Percentiles rank a stretch among this genome's conserved stretches.
phyloP scores from a whole-genome alignment of 202 grass and related monocot species.

The Digitaria exilis region DNA sequence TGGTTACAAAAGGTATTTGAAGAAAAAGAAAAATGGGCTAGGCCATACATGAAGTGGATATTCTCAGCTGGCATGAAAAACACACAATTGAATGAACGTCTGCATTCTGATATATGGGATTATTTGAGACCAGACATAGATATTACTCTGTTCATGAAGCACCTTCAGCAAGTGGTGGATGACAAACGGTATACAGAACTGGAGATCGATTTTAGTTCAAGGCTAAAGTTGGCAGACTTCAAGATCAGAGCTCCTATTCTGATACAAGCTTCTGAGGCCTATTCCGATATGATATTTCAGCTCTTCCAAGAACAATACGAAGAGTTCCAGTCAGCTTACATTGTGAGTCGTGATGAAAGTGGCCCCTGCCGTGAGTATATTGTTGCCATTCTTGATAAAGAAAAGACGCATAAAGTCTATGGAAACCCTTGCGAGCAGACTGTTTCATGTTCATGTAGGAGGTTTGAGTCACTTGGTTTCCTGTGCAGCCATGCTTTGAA shows the following conservation, averaged over 20 bases:
- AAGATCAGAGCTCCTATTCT: slow-evolving; percentile 73
- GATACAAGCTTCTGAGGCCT: slow-evolving; percentile 54
- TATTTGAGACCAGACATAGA: slow-evolving; percentile 52
- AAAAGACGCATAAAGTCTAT: slow-evolving; percentile 54
- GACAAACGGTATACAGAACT: slow-evolving; percentile 55
- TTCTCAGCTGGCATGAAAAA: slow-evolving; percentile 67
- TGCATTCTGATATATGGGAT: slow-evolving; percentile 44
- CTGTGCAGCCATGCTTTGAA: slow-evolving; percentile 67
- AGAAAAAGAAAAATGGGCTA: slow-evolving; percentile 71
- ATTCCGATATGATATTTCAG: slow-evolving; percentile 66
- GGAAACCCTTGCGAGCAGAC: slow-evolving; percentile 57
- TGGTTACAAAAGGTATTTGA: slow-evolving; percentile 68
- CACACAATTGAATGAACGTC: slow-evolving; percentile 52
- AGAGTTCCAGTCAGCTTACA: slow-evolving; percentile 71
- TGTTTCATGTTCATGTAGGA: slow-evolving; percentile 61
- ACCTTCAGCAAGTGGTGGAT: slow-evolving; percentile 49
- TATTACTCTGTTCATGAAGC: slow-evolving; percentile 48
- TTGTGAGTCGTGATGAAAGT: slow-evolving; percentile 55
- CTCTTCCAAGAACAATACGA: slow-evolving; percentile 66
- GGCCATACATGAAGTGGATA: slow-evolving; percentile 55
- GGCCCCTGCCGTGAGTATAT: slow-evolving; percentile 47
- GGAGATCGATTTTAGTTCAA: slow-evolving; percentile 51
- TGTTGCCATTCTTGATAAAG: slow-evolving; percentile 57
- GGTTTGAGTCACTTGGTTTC: slow-evolving; percentile 68
- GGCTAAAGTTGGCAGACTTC: slow-evolving; percentile 52